These are phyloP conservation scores for Hypericum androsaemum DNA, from an alignment of 345 rosid genomes.

Conservation along the genomic window DNA sequence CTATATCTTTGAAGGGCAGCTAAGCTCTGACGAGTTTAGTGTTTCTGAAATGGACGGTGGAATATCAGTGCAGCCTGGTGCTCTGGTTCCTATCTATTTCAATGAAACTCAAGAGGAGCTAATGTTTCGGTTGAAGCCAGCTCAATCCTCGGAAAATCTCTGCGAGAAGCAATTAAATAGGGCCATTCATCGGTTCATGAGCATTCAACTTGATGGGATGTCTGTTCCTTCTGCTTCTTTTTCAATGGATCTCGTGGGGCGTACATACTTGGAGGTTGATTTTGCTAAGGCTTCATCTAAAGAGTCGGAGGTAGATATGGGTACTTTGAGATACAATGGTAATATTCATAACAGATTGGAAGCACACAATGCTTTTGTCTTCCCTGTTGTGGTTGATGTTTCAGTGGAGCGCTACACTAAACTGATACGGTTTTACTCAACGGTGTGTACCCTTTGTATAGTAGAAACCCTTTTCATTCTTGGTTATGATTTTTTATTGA, in stretches of 20 bases:
- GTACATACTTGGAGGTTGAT: conserved; percentile 75
- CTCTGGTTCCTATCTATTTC: conserved; percentile 62
- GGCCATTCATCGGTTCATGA: conserved; percentile 64
- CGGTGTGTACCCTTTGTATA: conserved; percentile 37
- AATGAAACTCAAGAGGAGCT: conserved; percentile 52
- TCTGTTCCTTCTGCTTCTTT: conserved; percentile 60
- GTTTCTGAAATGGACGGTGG: conserved; percentile 35
- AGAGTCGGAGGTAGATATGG: conserved; percentile 16
- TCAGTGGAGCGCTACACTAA: conserved; percentile 77
- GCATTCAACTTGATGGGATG: conserved; percentile 72
- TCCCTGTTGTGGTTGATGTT: conserved; percentile 90
- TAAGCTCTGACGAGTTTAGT: conserved; percentile 31
- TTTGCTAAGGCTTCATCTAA: conserved; percentile 48
- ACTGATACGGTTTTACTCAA: conserved; percentile 75
- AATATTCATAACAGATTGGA: conserved; percentile 24
- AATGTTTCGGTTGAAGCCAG: conserved; percentile 38
- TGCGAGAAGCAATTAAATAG: conserved; percentile 52
- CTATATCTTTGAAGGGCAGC: conserved; percentile 49
- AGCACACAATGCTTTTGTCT: conserved; percentile 46
- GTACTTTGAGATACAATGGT: conserved; percentile 19
- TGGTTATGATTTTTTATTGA: conserved; percentile 13
- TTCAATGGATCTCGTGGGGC: conserved; percentile 90
- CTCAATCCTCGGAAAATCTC: conserved; percentile 45
- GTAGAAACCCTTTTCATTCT: conserved; percentile 9
- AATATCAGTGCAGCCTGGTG: conserved; percentile 53